Evolutionary conservation across 2,329 filamentous ascomycete genomes (phyloP), one percentile per base, ranked within the genome.

Genomic region (Arthroderma sp.): DNA sequence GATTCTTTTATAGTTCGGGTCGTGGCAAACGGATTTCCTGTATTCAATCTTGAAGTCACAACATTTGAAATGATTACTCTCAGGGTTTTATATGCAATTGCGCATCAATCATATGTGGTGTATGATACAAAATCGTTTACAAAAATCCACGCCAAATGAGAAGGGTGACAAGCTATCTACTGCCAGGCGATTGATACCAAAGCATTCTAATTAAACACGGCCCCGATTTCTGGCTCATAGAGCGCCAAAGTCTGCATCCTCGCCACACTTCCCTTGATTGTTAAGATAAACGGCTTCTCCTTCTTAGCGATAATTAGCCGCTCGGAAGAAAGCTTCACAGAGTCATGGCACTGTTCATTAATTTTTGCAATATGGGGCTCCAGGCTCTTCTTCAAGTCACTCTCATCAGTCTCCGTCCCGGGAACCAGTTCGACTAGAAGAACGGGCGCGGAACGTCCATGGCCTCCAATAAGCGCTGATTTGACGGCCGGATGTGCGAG

Each of bases 331-430:
- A 56, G 49, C 33, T 46, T 11, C 3, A 55, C 49, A 22, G 49
- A 49, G 3, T 50, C 45, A 47, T 55, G 54, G 29, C 48, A 49
- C 5, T 42, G 45, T 3, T n/a, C 10, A 40, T 55, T 55, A 1
- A 51, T 47, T 15, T 41, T 50, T 0, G 52, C 50, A 36, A 56
- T 48, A 43, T 53, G 49, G 1, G 53, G 52, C 22, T 32, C 34
- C 5, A 56, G 40, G 34, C 42, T 47, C 40, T 3, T 47, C 38
- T 8, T 46, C 40, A 45, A 31, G 1, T 11, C 22, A 5, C 32
- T 43, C 27, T 10, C 8, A 34, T 34, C 32, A 9, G 32, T 9
- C 32, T 34, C 32, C 32, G 32, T 11, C 32, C 32, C 32, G 3
- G 32, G 32, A 11, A 34, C 32, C 32, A 34, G 32, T 11, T 34